Conservation (phyloP, 2,329 filamentous ascomycete genomes). For the Hypoxylon sp. region DNA sequence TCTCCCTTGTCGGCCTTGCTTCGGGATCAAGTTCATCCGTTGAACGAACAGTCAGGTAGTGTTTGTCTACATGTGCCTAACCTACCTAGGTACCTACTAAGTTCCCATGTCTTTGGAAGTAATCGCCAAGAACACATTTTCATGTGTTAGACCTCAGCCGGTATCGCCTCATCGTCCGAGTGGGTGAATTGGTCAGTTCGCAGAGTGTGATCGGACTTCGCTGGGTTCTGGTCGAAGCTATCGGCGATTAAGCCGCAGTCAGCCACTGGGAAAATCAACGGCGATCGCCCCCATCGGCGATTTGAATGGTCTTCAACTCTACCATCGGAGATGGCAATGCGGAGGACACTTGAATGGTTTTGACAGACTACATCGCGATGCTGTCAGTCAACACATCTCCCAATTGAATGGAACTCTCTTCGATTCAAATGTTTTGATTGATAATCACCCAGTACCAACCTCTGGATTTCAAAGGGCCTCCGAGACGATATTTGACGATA, state of each 20-base stretch:
- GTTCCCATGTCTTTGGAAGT: no score
- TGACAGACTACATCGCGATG: conserved; percentile 1
- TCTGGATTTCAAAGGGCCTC: background rate
- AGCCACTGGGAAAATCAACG: background rate
- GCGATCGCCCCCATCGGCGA: conserved; percentile 8
- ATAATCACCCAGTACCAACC: conserved; percentile 10
- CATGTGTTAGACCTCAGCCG: background rate
- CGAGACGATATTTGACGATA: background rate
- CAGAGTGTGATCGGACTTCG: background rate
- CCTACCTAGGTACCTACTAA: no score
- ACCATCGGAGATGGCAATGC: background rate
- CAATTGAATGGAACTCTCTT: background rate
- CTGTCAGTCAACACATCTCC: background rate
- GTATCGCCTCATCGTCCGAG: background rate
- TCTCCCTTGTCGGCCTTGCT: no score
- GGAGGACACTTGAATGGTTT: background rate
- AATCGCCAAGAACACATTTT: no score
- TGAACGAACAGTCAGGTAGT: no score
- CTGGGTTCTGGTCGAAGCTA: background rate
- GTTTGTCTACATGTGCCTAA: no score
- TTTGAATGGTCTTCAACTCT: conserved; percentile 6
- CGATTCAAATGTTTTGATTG: background rate
- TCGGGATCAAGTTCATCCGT: no score
- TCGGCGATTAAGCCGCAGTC: background rate
- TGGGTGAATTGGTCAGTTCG: background rate